A percentile compares a stretch with the other conserved stretches of the same genome.
These are phyloP conservation scores for Zhuliangozyma parablackwelliae DNA, from an alignment of 1,139 yeast species.

Conservation along the genomic window DNA sequence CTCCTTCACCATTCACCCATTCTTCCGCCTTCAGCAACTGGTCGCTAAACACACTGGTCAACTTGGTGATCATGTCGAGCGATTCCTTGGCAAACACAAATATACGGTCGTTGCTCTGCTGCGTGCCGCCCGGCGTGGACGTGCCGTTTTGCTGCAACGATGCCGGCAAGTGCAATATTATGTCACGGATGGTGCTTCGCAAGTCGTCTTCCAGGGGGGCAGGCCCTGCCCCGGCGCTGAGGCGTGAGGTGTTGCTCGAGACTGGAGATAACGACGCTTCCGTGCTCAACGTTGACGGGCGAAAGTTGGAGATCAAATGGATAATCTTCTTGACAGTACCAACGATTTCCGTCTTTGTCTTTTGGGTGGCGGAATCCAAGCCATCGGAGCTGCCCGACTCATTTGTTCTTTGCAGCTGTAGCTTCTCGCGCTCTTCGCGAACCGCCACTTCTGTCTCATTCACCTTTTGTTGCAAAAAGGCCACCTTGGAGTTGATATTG, in stretches of 20 bases:
- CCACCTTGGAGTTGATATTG: constrained; percentile 62
- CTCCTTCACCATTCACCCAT: constrained; percentile 60
- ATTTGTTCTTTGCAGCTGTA: constrained; percentile 7
- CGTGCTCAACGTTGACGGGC: constrained; percentile 57
- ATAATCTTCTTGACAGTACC: constrained; percentile 87
- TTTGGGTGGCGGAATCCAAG: constrained; percentile 28
- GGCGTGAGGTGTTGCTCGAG: constrained; percentile 7
- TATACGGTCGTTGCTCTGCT: constrained; percentile 52
- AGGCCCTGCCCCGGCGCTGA: too few species aligned
- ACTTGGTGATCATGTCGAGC: constrained; percentile 78
- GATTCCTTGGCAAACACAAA: constrained; percentile 84
- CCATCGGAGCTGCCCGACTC: background rate
- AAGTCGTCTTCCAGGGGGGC: constrained; percentile 18
- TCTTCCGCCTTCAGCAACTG: constrained; percentile 79
- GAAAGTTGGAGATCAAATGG: constrained; percentile 78
- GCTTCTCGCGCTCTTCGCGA: constrained; percentile 11
- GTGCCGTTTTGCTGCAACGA: constrained; percentile 16
- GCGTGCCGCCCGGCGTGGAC: constrained; percentile 2
- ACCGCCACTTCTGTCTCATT: constrained; percentile 18
- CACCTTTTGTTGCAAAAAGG: constrained; percentile 47
- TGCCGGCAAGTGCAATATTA: constrained; percentile 66
- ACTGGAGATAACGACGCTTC: constrained; percentile 12
- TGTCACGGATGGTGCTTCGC: constrained; percentile 75
- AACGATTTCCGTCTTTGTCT: constrained; percentile 74
- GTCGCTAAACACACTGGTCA: constrained; percentile 79